phyloP scores from a whole-genome alignment of 2,329 filamentous ascomycete genomes.

The Xylariaceae sp. region DNA sequence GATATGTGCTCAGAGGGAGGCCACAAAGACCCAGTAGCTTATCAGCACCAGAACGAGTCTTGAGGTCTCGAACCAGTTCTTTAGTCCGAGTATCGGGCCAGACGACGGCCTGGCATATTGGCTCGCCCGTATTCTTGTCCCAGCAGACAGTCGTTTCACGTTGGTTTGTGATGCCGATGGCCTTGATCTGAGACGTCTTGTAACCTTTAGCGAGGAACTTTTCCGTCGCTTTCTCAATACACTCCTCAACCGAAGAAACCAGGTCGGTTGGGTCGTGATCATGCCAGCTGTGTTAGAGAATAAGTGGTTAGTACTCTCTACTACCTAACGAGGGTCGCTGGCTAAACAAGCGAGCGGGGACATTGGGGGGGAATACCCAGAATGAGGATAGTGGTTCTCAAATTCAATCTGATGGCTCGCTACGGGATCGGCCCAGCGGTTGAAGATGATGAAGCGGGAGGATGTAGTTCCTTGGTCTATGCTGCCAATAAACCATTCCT shows the following conservation, averaged over 20 bases:
- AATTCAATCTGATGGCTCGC: conserved; percentile 89
- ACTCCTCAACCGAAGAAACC: conserved; percentile 75
- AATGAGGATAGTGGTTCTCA: conserved; percentile 80
- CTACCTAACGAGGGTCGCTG: not conserved
- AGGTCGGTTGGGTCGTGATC: conserved; percentile 86
- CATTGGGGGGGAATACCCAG: conserved; percentile 67
- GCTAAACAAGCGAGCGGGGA: not conserved
- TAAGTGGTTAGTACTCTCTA: conserved; percentile 19
- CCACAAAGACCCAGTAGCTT: conserved; percentile 75
- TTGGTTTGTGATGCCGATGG: conserved; percentile 88
- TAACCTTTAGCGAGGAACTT: conserved; percentile 75
- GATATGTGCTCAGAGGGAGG: conserved; percentile 86
- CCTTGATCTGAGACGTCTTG: conserved; percentile 70
- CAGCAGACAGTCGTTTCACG: conserved; percentile 87
- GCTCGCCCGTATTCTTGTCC: conserved; percentile 81
- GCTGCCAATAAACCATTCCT: conserved; percentile 77
- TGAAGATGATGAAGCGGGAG: conserved; percentile 89
- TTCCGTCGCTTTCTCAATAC: conserved; percentile 78
- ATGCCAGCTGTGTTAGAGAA: conserved; percentile 70
- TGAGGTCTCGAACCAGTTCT: conserved; percentile 76
- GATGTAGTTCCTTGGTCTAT: conserved; percentile 93
- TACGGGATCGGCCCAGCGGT: conserved; percentile 77
- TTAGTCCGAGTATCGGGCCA: conserved; percentile 88
- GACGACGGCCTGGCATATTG: conserved; percentile 83
- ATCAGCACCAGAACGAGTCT: conserved; percentile 70